Conservation (phyloP, 495 filamentous ascomycete genomes). For the Penicillium pulvis region DNA sequence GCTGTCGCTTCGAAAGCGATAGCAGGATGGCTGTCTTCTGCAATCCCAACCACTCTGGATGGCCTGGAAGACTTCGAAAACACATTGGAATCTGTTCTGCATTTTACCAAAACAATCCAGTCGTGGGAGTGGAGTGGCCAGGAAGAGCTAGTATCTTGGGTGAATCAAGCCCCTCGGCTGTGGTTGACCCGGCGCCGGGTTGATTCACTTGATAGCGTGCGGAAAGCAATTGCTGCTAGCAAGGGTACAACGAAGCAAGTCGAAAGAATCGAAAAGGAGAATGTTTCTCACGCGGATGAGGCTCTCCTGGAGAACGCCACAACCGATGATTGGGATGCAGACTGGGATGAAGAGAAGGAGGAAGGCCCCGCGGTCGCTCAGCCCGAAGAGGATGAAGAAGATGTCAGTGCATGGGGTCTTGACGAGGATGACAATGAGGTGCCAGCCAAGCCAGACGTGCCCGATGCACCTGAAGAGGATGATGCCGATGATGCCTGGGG, state of each 20-base stretch:
- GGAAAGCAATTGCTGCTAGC: conserved; percentile 65
- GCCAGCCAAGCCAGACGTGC: conserved; percentile 22
- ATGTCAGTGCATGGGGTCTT: conserved; percentile 65
- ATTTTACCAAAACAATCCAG: conserved; percentile 65
- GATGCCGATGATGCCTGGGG: conserved; percentile 68
- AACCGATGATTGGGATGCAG: conserved; percentile 72
- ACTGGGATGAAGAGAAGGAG: conserved; percentile 68
- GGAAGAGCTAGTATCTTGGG: conserved; percentile 75
- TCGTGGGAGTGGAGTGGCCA: conserved; percentile 67
- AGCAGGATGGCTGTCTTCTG: conserved; percentile 69
- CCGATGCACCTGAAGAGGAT: conserved; percentile 31
- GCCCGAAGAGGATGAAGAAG: conserved; percentile 56
- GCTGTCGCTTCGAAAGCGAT: conserved; percentile 66
- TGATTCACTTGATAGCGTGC: conserved; percentile 69
- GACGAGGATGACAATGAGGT: conserved; percentile 55
- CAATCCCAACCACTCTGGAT: conserved; percentile 70
- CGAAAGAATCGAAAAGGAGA: conserved; percentile 82
- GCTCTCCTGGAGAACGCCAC: conserved; percentile 57
- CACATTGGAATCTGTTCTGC: conserved; percentile 57
- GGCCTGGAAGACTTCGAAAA: conserved; percentile 70
- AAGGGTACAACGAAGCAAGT: conserved; percentile 65
- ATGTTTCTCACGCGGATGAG: conserved; percentile 68
- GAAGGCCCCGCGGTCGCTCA: conserved; percentile 26
- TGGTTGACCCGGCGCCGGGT: conserved; percentile 89
- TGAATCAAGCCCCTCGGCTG: conserved; percentile 70